A percentile compares a stretch with the other conserved stretches of the same genome.
These are phyloP conservation scores for Pichia exigua DNA, from an alignment of 805 yeast species.

Conservation along the genomic window DNA sequence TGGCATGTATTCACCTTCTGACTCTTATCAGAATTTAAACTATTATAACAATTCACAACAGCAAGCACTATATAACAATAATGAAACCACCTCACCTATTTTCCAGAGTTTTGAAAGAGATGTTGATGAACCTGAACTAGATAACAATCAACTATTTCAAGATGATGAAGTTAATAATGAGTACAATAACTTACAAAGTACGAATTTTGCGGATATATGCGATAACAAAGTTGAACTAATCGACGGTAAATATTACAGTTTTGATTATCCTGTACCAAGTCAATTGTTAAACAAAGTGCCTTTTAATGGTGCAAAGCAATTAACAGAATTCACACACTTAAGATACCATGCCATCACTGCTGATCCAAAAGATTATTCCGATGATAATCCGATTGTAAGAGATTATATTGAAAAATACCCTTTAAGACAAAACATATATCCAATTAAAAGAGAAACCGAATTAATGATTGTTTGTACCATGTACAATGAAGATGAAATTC, in stretches of 20 bases:
- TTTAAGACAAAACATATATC: constrained; percentile 70
- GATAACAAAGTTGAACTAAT: constrained; percentile 38
- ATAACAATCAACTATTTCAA: constrained; percentile 11
- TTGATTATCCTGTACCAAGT: constrained; percentile 79
- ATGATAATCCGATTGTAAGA: constrained; percentile 42
- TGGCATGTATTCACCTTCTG: constrained; percentile 7
- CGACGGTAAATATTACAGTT: constrained; percentile 63
- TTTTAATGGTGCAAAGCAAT: constrained; percentile 31
- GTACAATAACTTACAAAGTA: constrained; percentile 14
- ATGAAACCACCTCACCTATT: constrained; percentile 3
- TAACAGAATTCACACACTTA: constrained; percentile 61
- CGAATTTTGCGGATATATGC: constrained; percentile 22
- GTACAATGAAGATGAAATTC: constrained; percentile 82
- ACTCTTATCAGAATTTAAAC: constrained; percentile 5
- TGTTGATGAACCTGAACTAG: constrained; percentile 24
- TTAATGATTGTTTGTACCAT: constrained; percentile 81
- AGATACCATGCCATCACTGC: constrained; percentile 92
- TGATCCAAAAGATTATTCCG: constrained; percentile 67
- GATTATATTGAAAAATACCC: constrained; percentile 26
- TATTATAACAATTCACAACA: not conserved
- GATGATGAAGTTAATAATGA: constrained; percentile 7
- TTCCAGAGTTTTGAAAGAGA: constrained; percentile 24
- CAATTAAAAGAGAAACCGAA: constrained; percentile 73
- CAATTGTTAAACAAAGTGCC: constrained; percentile 44
- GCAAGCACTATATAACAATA: not conserved